Evolutionary conservation across 2,329 filamentous ascomycete species (phyloP).

Genomic region (Neurospora sp.): DNA sequence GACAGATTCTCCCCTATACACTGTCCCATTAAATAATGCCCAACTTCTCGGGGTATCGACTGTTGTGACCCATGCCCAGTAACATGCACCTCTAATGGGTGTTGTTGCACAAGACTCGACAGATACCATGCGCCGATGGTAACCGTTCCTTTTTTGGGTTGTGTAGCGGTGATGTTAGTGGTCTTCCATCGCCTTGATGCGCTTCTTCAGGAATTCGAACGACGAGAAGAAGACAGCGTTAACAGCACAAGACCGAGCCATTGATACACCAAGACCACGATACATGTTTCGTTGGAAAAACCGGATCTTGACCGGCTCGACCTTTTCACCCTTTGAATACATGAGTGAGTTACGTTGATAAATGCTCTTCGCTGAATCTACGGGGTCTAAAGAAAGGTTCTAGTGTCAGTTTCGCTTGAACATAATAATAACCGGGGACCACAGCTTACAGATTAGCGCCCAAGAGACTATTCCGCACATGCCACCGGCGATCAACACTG

Average conservation of each 20-base stretch:
- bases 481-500: slow-evolving; percentile 69
- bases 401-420: not conserved
- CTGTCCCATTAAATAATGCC: not conserved
- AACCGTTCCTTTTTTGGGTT: not conserved
- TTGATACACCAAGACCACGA: slow-evolving; percentile 72
- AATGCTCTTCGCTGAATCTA: slow-evolving; percentile 76
- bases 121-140: not conserved
- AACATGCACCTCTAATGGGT: not conserved
- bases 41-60: not conserved
- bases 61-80: not conserved
- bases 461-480: slow-evolving; percentile 77
- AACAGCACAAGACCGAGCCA: slow-evolving; percentile 71
- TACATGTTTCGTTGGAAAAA: slow-evolving; percentile 75
- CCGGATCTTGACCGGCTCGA: slow-evolving; percentile 62
- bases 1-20: not conserved
- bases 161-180: slow-evolving; percentile 7
- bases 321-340: slow-evolving; percentile 53
- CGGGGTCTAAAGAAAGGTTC: slow-evolving; percentile 41
- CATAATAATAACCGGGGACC: not conserved
- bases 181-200: slow-evolving; percentile 46
- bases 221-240: slow-evolving; percentile 87
- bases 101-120: not conserved
- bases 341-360: slow-evolving; percentile 76
- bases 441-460: slow-evolving; percentile 59
- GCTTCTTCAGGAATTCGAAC: slow-evolving; percentile 74